A percentile compares a stretch with the other conserved stretches of the same genome.
These are phyloP conservation scores for Saururus chinensis DNA, from an alignment of 164 flowering plant genomes.

Conservation along the genomic window DNA sequence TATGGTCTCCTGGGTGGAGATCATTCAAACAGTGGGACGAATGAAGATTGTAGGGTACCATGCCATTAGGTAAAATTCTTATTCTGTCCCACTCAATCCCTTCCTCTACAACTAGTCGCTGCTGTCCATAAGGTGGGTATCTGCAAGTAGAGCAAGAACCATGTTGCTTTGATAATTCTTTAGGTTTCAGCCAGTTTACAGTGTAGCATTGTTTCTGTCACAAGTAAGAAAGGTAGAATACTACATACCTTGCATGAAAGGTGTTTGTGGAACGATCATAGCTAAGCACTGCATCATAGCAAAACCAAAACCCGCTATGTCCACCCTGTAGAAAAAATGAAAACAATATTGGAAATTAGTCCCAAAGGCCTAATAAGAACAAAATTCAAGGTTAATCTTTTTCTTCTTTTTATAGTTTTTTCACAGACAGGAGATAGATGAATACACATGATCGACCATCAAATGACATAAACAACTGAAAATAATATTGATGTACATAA, in stretches of 20 bases:
- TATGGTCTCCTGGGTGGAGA: conserved; percentile 71
- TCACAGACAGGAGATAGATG: too few species aligned
- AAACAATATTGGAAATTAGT: not conserved
- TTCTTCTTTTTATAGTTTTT: too few species aligned
- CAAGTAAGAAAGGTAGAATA: too few species aligned
- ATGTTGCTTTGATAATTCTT: not conserved
- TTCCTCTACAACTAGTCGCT: conserved; percentile 43
- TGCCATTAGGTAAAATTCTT: conserved; percentile 58
- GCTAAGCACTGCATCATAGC: conserved; percentile 82
- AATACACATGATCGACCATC: too few species aligned
- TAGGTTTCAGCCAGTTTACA: not conserved
- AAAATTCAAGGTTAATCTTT: not conserved
- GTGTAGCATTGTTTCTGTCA: not conserved
- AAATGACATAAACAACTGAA: not conserved
- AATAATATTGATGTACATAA: not conserved
- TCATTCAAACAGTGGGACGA: conserved; percentile 60
- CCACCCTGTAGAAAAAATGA: conserved; percentile 21
- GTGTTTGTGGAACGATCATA: conserved; percentile 58
- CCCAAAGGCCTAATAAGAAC: not conserved
- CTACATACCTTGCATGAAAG: conserved; percentile 67
- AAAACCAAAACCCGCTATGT: conserved; percentile 75
- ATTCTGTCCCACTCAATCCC: conserved; percentile 67
- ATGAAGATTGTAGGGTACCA: conserved; percentile 52
- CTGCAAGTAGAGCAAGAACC: conserved; percentile 22
- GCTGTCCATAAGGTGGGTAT: conserved; percentile 31